Conservation (phyloP, 2,329 filamentous ascomycete species). For the Acrocalymma vagum region DNA sequence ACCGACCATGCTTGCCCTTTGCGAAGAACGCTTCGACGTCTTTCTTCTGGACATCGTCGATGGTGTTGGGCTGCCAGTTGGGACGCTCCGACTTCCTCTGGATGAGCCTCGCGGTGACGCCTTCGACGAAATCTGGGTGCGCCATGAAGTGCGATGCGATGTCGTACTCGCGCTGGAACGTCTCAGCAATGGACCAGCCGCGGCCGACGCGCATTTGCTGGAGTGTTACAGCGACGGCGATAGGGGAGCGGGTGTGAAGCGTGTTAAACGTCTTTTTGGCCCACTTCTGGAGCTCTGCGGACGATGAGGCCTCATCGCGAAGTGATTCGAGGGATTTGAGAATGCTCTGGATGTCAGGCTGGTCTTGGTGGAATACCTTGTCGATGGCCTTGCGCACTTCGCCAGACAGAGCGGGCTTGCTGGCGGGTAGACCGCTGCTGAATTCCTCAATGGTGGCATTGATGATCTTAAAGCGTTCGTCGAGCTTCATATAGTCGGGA, state of each 20-base stretch:
- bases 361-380: constrained; percentile 61
- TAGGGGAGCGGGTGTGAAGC: constrained; percentile 82
- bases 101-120: constrained; percentile 83
- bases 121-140: constrained; percentile 89
- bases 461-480: constrained; percentile 74
- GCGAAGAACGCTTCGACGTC: constrained; percentile 76
- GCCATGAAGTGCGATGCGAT: constrained; percentile 90
- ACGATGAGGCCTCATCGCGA: constrained; percentile 42
- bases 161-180: constrained; percentile 85
- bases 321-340: constrained; percentile 68
- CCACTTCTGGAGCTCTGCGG: constrained; percentile 71
- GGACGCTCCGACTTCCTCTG: constrained; percentile 72
- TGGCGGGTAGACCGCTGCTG: constrained; percentile 80
- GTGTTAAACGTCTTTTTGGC: constrained; percentile 79
- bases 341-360: constrained; percentile 74
- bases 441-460: constrained; percentile 93
- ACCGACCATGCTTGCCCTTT: constrained; percentile 18
- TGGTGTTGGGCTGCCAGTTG: constrained; percentile 76
- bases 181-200: constrained; percentile 81
- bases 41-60: constrained; percentile 70
- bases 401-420: constrained; percentile 64
- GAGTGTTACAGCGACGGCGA: constrained; percentile 83
- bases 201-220: constrained; percentile 80
- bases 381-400: constrained; percentile 83
- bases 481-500: constrained; percentile 73